These are phyloP conservation scores for Moesziomyces globuligerus DNA, from an alignment of 1,284 basidiomycete species.

Conservation along the genomic window DNA sequence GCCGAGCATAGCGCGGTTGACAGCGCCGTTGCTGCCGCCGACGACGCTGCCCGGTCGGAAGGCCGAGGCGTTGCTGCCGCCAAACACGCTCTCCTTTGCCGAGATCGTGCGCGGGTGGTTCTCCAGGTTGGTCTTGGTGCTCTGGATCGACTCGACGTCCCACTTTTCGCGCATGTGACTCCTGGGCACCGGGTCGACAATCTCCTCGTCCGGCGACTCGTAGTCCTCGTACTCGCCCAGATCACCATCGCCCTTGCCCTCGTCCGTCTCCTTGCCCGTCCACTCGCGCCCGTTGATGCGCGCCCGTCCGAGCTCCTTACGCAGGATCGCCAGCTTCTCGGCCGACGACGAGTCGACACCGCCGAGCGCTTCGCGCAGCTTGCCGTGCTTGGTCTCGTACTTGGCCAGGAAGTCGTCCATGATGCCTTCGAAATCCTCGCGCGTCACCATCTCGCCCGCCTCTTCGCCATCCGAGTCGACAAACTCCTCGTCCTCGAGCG, in stretches of 20 bases:
- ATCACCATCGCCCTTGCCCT: conserved; percentile 69
- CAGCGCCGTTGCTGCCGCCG: conserved; percentile 9
- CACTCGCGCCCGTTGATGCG: conserved; percentile 49
- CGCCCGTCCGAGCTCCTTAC: conserved; percentile 57
- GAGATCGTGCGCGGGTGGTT: conserved; percentile 63
- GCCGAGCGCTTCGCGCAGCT: conserved; percentile 75
- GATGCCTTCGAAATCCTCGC: conserved; percentile 88
- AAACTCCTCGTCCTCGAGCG: conserved; percentile 74
- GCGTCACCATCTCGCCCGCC: conserved; percentile 76
- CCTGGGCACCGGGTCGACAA: conserved; percentile 37
- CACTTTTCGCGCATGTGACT: conserved; percentile 60
- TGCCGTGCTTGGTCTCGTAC: conserved; percentile 87
- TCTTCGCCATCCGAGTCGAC: conserved; percentile 68
- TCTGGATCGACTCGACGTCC: conserved; percentile 65
- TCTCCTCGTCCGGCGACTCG: conserved; percentile 72
- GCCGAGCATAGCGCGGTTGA: conserved; percentile 25
- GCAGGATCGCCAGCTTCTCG: conserved; percentile 74
- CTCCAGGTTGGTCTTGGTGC: conserved; percentile 65
- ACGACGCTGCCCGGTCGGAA: conserved; percentile 31
- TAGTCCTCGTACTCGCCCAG: conserved; percentile 83
- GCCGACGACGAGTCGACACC: conserved; percentile 68
- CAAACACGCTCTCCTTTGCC: conserved; percentile 53
- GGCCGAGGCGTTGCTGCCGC: conserved; percentile 32
- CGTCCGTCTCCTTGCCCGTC: conserved; percentile 44
- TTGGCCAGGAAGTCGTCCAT: conserved; percentile 93